Percentiles rank a stretch among this genome's conserved stretches.
These are phyloP conservation scores for Kazachstania viticola DNA, from an alignment of 805 yeast genomes.

Conservation along the genomic window DNA sequence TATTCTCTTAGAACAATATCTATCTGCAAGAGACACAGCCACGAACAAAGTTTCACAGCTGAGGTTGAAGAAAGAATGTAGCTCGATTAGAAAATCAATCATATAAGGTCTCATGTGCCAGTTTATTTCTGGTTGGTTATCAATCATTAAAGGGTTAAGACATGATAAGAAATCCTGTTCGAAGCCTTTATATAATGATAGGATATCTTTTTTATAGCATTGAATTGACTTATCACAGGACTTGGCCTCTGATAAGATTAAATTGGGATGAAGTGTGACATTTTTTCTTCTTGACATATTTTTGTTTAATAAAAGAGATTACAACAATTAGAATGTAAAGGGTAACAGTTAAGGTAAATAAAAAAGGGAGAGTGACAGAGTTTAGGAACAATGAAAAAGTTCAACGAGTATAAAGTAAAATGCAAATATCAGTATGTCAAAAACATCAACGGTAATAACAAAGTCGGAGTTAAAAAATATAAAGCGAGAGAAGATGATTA, in stretches of 20 bases:
- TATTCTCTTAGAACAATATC: slow-evolving; percentile 65
- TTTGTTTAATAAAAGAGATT: too few species aligned
- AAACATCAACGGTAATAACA: too few species aligned
- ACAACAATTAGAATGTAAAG: too few species aligned
- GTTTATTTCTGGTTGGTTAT: slow-evolving; percentile 75
- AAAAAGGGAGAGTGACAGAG: too few species aligned
- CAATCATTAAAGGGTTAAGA: slow-evolving; percentile 47
- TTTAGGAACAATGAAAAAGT: too few species aligned
- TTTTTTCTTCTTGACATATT: slow-evolving; percentile 4
- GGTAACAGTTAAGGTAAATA: too few species aligned
- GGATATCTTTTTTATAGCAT: slow-evolving; percentile 35
- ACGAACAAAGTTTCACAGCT: slow-evolving; percentile 77
- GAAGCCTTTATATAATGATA: slow-evolving; percentile 28
- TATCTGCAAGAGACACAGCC: slow-evolving; percentile 75
- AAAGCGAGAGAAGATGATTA: too few species aligned
- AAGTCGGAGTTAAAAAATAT: too few species aligned
- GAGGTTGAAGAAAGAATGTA: slow-evolving; percentile 71
- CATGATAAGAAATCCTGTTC: slow-evolving; percentile 19
- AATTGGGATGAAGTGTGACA: slow-evolving; percentile 28
- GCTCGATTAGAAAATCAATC: slow-evolving; percentile 86
- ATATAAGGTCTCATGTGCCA: slow-evolving; percentile 73
- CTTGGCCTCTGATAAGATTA: slow-evolving; percentile 35
- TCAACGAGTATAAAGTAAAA: too few species aligned
- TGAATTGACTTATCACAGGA: slow-evolving; percentile 30
- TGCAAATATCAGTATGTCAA: too few species aligned